Conservation (phyloP, 2,329 filamentous ascomycete genomes). For the Conoideocrella luteorostrata region DNA sequence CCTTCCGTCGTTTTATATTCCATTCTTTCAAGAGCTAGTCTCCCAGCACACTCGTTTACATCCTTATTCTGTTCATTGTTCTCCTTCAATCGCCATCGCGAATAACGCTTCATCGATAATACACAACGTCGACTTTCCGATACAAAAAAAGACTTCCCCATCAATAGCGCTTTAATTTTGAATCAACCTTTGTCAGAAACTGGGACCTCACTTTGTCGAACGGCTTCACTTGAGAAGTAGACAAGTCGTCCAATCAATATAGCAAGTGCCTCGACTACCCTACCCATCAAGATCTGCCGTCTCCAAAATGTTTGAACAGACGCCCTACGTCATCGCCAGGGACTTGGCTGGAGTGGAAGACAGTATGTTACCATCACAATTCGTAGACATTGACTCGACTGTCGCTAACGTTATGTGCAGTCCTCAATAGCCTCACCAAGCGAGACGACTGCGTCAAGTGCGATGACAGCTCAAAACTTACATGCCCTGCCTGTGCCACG, state of each 20-base stretch:
- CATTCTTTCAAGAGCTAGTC: constrained; percentile 15
- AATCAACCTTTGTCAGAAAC: not conserved
- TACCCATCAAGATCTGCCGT: too few relatives aligned
- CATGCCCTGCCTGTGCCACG: constrained; percentile 39
- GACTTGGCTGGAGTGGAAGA: constrained; percentile 24
- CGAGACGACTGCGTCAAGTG: constrained; percentile 42
- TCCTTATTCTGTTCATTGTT: not conserved
- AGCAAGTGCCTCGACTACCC: too few relatives aligned
- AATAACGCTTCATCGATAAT: not conserved
- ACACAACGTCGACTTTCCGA: constrained; percentile 3
- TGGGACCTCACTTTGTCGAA: too few relatives aligned
- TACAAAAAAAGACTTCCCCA: too few relatives aligned
- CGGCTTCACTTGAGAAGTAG: too few relatives aligned
- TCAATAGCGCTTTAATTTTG: too few relatives aligned
- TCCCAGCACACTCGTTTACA: constrained; percentile 18
- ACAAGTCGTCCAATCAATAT: too few relatives aligned
- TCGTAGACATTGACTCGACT: not conserved
- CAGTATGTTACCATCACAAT: constrained; percentile 17
- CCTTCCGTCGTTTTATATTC: constrained; percentile 13
- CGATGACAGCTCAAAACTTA: constrained; percentile 30
- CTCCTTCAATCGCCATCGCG: not conserved
- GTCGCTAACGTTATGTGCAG: too few relatives aligned
- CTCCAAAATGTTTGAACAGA: constrained; percentile 10
- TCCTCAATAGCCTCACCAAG: constrained; percentile 26
- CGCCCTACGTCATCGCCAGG: constrained; percentile 14